Evolutionary conservation across 345 rosid genomes (phyloP).

Genomic region (Eucalyptus caleyi): DNA sequence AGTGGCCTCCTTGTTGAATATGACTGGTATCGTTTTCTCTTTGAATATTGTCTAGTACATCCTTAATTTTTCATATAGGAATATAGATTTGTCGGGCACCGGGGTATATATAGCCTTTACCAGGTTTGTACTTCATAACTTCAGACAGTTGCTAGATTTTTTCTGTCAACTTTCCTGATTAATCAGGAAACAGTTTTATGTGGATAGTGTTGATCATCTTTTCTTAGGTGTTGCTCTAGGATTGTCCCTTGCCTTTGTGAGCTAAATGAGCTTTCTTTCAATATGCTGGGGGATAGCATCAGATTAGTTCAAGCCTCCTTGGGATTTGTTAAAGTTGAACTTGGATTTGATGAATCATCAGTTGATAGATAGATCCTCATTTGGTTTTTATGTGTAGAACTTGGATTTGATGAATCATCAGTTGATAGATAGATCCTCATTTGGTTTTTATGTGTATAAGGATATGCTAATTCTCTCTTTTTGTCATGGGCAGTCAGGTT

Average conservation of each 20-base stretch:
- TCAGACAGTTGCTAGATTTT: not conserved
- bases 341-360: not conserved
- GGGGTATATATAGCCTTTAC: not conserved
- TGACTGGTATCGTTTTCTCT: constrained; percentile 47
- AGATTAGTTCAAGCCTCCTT: not conserved
- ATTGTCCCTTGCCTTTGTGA: not conserved
- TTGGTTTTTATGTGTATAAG: not conserved
- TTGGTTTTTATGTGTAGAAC: not conserved
- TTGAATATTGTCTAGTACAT: not conserved
- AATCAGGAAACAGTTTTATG: not conserved
- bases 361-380: not conserved
- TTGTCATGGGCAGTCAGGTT: constrained; percentile 87
- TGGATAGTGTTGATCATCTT: not conserved
- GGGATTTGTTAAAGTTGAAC: not conserved
- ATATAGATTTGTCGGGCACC: not conserved
- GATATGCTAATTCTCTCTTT: not conserved
- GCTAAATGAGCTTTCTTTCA: not conserved
- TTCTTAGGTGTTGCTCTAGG: not conserved
- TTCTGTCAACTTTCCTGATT: not conserved
- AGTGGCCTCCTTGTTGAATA: constrained; percentile 75
- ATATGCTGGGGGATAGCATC: not conserved
- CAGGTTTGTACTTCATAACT: not conserved
- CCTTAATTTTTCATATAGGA: not conserved
- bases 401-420: not conserved
- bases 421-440: not conserved